Conservation (phyloP, 140 eudicot genomes). For the Anethum foeniculum region DNA sequence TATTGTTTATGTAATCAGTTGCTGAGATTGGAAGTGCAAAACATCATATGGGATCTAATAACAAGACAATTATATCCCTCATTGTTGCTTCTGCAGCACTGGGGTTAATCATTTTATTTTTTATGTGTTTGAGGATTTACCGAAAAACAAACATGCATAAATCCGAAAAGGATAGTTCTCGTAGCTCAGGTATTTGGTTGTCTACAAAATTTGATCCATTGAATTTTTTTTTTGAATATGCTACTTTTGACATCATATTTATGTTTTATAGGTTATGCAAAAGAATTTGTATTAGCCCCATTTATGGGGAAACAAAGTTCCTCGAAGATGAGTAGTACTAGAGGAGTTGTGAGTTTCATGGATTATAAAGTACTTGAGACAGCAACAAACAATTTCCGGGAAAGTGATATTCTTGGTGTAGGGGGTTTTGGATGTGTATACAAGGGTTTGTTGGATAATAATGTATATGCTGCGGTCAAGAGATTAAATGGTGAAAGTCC, state of each 20-base stretch:
- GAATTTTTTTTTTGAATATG: not conserved
- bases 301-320: conserved; percentile 25
- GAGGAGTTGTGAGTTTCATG: conserved; percentile 34
- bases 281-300: conserved; percentile 37
- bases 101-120: conserved; percentile 34
- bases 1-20: conserved; percentile 17
- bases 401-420: conserved; percentile 52
- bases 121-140: conserved; percentile 40
- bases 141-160: conserved; percentile 36
- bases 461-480: conserved; percentile 53
- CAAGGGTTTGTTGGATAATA: conserved; percentile 46
- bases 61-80: conserved; percentile 39
- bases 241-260: not conserved
- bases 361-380: conserved; percentile 45
- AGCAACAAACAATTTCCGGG: conserved; percentile 52
- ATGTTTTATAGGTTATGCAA: conserved; percentile 29
- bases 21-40: conserved; percentile 8
- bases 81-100: conserved; percentile 34
- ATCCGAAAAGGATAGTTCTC: conserved; percentile 22
- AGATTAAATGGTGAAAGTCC: conserved; percentile 36
- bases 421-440: conserved; percentile 82
- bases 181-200: conserved; percentile 18
- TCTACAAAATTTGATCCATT: not conserved
- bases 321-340: conserved; percentile 9
- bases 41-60: conserved; percentile 29